phyloP scores from a whole-genome alignment of 805 yeast genomes.

The Yamadazyma sp. region DNA sequence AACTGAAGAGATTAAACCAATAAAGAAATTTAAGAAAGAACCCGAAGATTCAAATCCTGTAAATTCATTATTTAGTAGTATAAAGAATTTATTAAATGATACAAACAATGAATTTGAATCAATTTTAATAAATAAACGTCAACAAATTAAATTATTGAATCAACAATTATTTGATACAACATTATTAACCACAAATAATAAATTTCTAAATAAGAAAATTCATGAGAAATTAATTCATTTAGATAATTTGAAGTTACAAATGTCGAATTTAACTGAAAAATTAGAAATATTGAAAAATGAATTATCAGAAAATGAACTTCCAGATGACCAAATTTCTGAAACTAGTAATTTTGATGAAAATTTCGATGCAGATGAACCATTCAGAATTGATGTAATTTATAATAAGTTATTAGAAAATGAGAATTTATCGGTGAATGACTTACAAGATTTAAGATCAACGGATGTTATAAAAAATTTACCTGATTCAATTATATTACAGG shows the following conservation, averaged over 20 bases:
- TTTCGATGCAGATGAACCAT: slow-evolving; percentile 91
- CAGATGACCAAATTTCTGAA: slow-evolving; percentile 26
- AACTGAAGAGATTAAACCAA: slow-evolving; percentile 11
- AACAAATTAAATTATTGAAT: slow-evolving; percentile 34
- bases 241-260: slow-evolving; percentile 52
- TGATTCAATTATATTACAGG: slow-evolving; percentile 51
- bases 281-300: slow-evolving; percentile 25
- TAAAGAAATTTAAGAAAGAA: slow-evolving; percentile 5
- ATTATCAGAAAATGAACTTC: slow-evolving; percentile 30
- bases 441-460: slow-evolving; percentile 22
- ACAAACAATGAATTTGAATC: slow-evolving; percentile 39
- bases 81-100: slow-evolving; percentile 34
- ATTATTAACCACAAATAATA: slow-evolving; percentile 41
- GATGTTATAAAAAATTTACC: slow-evolving; percentile 38
- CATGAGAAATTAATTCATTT: slow-evolving; percentile 32
- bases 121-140: slow-evolving; percentile 31
- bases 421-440: slow-evolving; percentile 1
- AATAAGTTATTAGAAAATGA: slow-evolving; percentile 39
- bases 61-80: slow-evolving; percentile 33
- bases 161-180: slow-evolving; percentile 38
- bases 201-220: slow-evolving; percentile 34
- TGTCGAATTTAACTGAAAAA: slow-evolving; percentile 39
- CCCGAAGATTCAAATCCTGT: slow-evolving; percentile 18
- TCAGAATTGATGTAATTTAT: slow-evolving; percentile 60
- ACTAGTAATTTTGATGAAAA: slow-evolving; percentile 43